Conservation (phyloP, 1,139 yeast species). For the Scheffersomyces insectosa region DNA sequence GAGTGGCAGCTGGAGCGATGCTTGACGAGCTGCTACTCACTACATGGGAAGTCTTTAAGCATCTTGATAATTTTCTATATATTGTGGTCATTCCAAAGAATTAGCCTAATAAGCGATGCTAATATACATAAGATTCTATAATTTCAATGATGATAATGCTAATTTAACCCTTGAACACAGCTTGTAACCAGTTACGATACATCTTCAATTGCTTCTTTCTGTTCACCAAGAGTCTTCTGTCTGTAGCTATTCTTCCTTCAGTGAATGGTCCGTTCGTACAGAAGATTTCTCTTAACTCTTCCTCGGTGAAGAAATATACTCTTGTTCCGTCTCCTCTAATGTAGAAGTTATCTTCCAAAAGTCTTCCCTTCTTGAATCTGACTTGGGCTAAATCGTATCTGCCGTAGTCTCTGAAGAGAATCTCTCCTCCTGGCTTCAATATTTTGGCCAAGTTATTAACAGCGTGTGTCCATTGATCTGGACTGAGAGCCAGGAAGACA, state of each 20-base stretch:
- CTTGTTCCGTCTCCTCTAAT: conserved; percentile 98
- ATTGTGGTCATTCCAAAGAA: conserved; percentile 36
- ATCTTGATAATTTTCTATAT: conserved; percentile 79
- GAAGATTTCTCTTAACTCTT: conserved; percentile 78
- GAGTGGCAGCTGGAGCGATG: conserved; percentile 50
- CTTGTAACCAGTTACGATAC: conserved; percentile 98
- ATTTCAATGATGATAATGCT: conserved; percentile 1
- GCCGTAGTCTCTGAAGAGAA: conserved; percentile 91
- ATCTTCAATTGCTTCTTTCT: conserved; percentile 89
- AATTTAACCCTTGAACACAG: conserved; percentile 57
- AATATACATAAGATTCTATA: too few relatives aligned
- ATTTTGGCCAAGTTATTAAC: conserved; percentile 65
- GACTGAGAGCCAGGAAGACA: conserved; percentile 89
- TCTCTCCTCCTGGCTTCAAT: conserved; percentile 89
- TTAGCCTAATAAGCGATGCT: background rate
- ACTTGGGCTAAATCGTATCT: conserved; percentile 95
- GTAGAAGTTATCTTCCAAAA: conserved; percentile 88
- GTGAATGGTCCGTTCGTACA: conserved; percentile 57
- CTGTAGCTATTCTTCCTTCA: conserved; percentile 81
- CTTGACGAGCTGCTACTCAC: conserved; percentile 47
- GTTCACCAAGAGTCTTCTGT: conserved; percentile 85
- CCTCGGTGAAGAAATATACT: conserved; percentile 95
- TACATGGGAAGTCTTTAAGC: conserved; percentile 54
- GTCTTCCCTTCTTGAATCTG: conserved; percentile 84
- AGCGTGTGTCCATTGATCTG: conserved; percentile 88